A percentile compares a stretch with the other conserved stretches of the same genome.
phyloP scores from a whole-genome alignment of 495 filamentous ascomycete species.

The Clohesyomyces aquaticus region DNA sequence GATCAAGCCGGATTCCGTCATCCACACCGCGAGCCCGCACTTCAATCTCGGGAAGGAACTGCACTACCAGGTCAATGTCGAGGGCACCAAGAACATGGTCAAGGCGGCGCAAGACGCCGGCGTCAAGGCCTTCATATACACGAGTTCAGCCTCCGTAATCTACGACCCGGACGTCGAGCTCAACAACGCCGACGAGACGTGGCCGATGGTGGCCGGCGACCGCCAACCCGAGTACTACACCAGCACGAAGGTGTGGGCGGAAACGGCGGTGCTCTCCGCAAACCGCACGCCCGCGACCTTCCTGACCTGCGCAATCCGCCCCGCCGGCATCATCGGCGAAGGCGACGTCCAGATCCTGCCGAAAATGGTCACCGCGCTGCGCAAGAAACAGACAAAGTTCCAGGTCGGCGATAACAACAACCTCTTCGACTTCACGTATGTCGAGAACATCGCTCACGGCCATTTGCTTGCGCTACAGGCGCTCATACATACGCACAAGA shows the following conservation, averaged over 20 bases:
- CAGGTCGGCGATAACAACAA: slow-evolving; percentile 91
- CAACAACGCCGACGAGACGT: slow-evolving; percentile 87
- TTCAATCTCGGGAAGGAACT: slow-evolving; percentile 52
- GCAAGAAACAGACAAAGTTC: slow-evolving; percentile 68
- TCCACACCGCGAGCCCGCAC: slow-evolving; percentile 75
- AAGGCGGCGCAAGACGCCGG: slow-evolving; percentile 72
- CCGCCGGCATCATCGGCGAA: slow-evolving; percentile 89
- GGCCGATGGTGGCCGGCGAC: slow-evolving; percentile 72
- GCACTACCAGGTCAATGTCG: slow-evolving; percentile 87
- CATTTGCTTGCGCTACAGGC: slow-evolving; percentile 73
- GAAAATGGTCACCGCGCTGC: slow-evolving; percentile 64
- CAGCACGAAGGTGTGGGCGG: slow-evolving; percentile 64
- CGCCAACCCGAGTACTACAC: slow-evolving; percentile 88
- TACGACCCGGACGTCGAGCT: slow-evolving; percentile 77
- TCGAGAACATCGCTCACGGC: slow-evolving; percentile 75
- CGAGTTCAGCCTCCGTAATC: slow-evolving; percentile 84
- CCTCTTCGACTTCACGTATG: slow-evolving; percentile 83
- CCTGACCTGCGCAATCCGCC: slow-evolving; percentile 78
- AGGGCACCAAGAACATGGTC: slow-evolving; percentile 79
- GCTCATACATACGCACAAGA: slow-evolving; percentile 63
- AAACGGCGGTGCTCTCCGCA: slow-evolving; percentile 78
- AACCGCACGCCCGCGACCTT: slow-evolving; percentile 70
- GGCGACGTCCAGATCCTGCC: slow-evolving; percentile 56
- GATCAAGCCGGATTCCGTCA: slow-evolving; percentile 82
- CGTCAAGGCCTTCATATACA: slow-evolving; percentile 94